phyloP scores from a whole-genome alignment of 805 yeast species.

The Kockiozyma suomiensis region DNA sequence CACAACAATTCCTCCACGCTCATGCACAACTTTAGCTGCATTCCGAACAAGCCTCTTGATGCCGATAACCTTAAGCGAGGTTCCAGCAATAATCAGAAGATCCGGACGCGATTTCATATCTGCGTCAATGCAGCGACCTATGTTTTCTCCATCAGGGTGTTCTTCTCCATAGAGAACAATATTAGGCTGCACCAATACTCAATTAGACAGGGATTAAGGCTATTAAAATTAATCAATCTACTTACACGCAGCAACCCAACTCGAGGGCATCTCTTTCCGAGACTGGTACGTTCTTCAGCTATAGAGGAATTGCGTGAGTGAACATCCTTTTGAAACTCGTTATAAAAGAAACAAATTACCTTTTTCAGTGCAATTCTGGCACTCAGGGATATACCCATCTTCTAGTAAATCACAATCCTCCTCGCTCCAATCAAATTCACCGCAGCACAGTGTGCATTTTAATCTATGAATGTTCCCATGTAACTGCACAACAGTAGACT shows the following conservation, averaged over 20 bases:
- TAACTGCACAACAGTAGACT: constrained; percentile 74
- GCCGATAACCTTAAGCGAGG: constrained; percentile 89
- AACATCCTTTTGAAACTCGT: neutral
- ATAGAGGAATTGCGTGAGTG: neutral
- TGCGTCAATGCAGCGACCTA: constrained; percentile 66
- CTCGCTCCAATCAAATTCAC: constrained; percentile 62
- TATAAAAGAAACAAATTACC: constrained; percentile 2
- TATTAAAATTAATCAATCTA: too few species aligned
- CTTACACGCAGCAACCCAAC: constrained; percentile 66
- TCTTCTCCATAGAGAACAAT: constrained; percentile 92
- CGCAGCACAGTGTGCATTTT: constrained; percentile 72
- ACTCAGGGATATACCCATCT: constrained; percentile 73
- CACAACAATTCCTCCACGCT: constrained; percentile 76
- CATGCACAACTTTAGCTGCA: constrained; percentile 70
- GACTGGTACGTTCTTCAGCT: constrained; percentile 56
- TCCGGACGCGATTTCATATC: constrained; percentile 72
- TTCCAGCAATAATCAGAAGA: constrained; percentile 83
- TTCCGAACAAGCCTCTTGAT: constrained; percentile 74
- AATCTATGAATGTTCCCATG: constrained; percentile 85
- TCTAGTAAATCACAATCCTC: constrained; percentile 52
- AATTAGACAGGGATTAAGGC: too few species aligned
- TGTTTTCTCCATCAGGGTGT: constrained; percentile 82
- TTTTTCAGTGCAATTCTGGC: constrained; percentile 65
- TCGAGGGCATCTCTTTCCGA: constrained; percentile 76
- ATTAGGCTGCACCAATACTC: constrained; percentile 53